phyloP scores from a whole-genome alignment of 1,284 basidiomycete species.

The Cutaneotrichosporon sp. region DNA sequence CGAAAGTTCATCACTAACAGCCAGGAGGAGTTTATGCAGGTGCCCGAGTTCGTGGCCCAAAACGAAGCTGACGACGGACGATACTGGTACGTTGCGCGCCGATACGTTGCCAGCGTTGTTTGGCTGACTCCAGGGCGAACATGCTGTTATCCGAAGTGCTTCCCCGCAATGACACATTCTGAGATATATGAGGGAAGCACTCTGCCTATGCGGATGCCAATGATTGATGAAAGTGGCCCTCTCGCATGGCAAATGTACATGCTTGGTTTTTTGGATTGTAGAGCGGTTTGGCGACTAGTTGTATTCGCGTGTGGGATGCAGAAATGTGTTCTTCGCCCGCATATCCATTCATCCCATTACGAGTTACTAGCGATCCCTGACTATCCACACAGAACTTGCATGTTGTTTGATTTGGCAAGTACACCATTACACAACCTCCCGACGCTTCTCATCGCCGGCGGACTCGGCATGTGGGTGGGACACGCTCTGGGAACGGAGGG shows the following conservation, averaged over 20 bases:
- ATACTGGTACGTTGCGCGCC: conserved; percentile 24
- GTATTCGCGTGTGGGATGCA: too few species aligned
- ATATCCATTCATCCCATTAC: neutral
- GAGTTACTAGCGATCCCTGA: too few species aligned
- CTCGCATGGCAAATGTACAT: too few species aligned
- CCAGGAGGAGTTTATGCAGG: conserved; percentile 28
- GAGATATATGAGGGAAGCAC: too few species aligned
- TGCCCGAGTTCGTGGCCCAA: conserved; percentile 25
- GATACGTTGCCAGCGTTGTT: neutral
- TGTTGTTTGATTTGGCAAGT: too few species aligned
- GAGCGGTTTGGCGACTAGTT: neutral
- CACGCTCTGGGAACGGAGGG: neutral
- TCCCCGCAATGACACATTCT: too few species aligned
- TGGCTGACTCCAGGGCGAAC: conserved; percentile 4
- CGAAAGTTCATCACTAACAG: neutral
- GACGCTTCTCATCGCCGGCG: neutral
- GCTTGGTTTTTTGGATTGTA: neutral
- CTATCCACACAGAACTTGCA: too few species aligned
- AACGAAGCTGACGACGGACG: conserved; percentile 25
- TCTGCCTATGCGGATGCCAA: too few species aligned
- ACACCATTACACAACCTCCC: neutral
- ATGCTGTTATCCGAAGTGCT: conserved; percentile 9
- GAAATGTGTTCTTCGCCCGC: too few species aligned
- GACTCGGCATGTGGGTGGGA: neutral
- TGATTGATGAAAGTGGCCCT: too few species aligned